Evolutionary conservation across 2,329 filamentous ascomycete species (phyloP), one percentile per base, ranked within the genome.

Genomic region (Parastagonospora nodorum): DNA sequence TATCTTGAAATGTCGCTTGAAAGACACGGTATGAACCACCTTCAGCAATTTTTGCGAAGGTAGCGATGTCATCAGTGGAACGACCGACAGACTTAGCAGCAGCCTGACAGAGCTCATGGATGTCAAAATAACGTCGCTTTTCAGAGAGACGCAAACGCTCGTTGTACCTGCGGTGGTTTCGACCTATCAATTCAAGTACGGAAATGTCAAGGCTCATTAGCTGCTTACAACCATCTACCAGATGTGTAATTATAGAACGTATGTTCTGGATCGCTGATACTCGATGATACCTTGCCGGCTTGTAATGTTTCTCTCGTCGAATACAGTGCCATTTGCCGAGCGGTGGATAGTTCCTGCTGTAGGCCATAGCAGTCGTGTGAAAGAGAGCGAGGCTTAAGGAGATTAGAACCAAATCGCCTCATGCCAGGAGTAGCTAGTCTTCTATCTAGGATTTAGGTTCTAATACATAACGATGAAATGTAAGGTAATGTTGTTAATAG

Each of bases 1-100:
- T 19, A 51, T 58, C 52, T 50, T 50, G 37, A 38, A 58, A 58
- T 29, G 42, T 50, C 32, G 58, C 57, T 53, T 66, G 53, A 48
- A 67, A 64, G 29, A 67, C 51, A 44, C 61, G 61, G 40, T 60
- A 61, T n/a, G 58, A 64, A 44, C 64, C 60, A 24, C 61, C 63
- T 50, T 67, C 63, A 40, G 63, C 57, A 48, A 67, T 48, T 42
- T 66, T 67, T 33, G 50, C 48, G 33, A 66, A 56, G 27, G 49
- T 47, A 50, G 49, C 46, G 44, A 68, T 61, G 42, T 66, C 56
- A 28, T 53, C 48, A 16, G 42, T 40, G 11, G 53, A 51, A 42
- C 48, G 49, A 24, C 47, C 47, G 36, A 60, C 54, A 48, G 63
- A 61, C 49, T 63, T 61, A 39, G 63, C 50, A 57, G 61, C 47